Base-by-base conservation (phyloP, 2,329 filamentous ascomycete species). In the Lasiodiplodia theobromae region DNA sequence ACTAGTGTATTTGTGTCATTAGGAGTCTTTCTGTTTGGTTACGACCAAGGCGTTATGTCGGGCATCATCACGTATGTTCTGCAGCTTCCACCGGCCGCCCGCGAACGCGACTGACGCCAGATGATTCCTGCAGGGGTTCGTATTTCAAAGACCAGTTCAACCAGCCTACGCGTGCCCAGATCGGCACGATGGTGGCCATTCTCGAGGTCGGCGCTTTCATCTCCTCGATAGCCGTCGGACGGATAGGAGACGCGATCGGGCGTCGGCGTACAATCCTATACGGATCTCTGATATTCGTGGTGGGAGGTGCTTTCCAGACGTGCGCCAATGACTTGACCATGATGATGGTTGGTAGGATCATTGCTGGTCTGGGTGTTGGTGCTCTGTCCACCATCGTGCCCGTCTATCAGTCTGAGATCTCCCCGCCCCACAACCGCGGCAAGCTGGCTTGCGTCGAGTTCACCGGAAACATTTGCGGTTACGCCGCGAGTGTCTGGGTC, bases 371-470 rank as follows among this genome's bases (percentile, higher is more conserved):
- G 7, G 84, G 84, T 60, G 83, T 85, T 4, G 84, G 84, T 73
- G 80, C 82, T 6, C 74, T 86, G 28, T 84, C 82, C 47, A 85
- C 83, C 31, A 85, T 85, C 67, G 84, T 86, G 31, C 84, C 84
- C 3, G 82, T 85, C n/a, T 85, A 85, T 70, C 84, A 86, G 73
- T 84, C 82, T 34, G 84, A 86, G 72, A 85, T 86, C 76, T 97
- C 95, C 53, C 96, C 96, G 60, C 94, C 96, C 5, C 96, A 99
- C 77, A 98, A 97, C 80, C 88, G 96, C 75, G 96, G 96, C 71
- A 96, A 96, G 82, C 86, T 99, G 70, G 96, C 95, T 28, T 98
- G 96, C 79, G 98, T 99, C 73, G 96, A 99, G 79, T 99, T 98
- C 77, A 95, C 95, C 0, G 96, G 96, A 66, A 99, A 99, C 81